A percentile compares a stretch with the other conserved stretches of the same genome.
Evolutionary conservation across 208 protist genomes (phyloP).

Genomic region (Trypanosoma rangeli): DNA sequence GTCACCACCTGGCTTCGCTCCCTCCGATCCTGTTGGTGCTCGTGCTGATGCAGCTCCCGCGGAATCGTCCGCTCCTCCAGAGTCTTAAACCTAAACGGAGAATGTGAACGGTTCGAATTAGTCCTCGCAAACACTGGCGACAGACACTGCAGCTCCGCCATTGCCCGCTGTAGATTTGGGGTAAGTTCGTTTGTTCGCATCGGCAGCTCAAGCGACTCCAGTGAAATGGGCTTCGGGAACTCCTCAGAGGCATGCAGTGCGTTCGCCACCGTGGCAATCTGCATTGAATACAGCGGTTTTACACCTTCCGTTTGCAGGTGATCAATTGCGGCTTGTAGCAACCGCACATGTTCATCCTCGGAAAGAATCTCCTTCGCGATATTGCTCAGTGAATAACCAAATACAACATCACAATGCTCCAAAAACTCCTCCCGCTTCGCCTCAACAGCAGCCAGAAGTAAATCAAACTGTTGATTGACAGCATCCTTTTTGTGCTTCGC

Average conservation of each 20-base stretch:
- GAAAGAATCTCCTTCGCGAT: conserved; percentile 76
- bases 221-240: conserved; percentile 52
- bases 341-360: conserved; percentile 72
- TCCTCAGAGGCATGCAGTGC: conserved; percentile 44
- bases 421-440: conserved; percentile 70
- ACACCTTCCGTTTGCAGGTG: conserved; percentile 58
- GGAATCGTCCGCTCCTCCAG: background rate
- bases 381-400: conserved; percentile 57
- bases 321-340: conserved; percentile 64
- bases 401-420: conserved; percentile 75
- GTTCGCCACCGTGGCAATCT: conserved; percentile 85
- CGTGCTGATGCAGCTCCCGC: background rate
- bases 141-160: conserved; percentile 61
- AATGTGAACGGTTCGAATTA: background rate
- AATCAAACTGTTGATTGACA: conserved; percentile 75
- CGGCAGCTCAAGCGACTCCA: conserved; percentile 46
- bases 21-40: background rate
- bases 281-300: conserved; percentile 77
- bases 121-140: conserved; percentile 17
- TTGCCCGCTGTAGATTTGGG: conserved; percentile 69
- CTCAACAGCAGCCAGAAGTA: conserved; percentile 69
- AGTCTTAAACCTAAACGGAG: background rate
- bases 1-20: background rate
- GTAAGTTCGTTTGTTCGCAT: conserved; percentile 44
- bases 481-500: conserved; percentile 63